Conservation (phyloP, 371 early-diverging fungal species). For the Circinella minor region DNA sequence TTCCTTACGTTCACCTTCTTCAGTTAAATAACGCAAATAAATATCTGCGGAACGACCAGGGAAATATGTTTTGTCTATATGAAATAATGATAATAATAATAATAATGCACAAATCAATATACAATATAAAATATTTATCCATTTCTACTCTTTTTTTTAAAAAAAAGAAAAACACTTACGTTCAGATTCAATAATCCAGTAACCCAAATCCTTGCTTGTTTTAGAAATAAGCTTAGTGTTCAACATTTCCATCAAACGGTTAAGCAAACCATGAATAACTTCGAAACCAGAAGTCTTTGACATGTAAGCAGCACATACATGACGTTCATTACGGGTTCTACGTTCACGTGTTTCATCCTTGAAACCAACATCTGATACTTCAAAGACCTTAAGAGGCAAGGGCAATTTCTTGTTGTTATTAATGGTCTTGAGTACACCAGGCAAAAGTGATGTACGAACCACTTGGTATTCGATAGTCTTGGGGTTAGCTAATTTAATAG, state of each 20-base stretch:
- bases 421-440: conserved; percentile 97
- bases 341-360: conserved; percentile 83
- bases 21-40: conserved; percentile 59
- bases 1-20: conserved; percentile 49
- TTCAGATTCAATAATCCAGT: conserved; percentile 83
- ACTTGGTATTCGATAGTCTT: conserved; percentile 96
- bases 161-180: conserved; percentile 49
- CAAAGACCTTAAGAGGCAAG: conserved; percentile 97
- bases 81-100: not conserved
- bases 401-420: conserved; percentile 90
- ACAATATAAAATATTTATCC: not conserved
- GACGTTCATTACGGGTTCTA: conserved; percentile 91
- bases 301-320: conserved; percentile 88
- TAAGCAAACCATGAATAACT: conserved; percentile 91
- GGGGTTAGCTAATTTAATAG: conserved; percentile 94
- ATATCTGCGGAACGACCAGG: conserved; percentile 92
- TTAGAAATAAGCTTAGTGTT: conserved; percentile 54
- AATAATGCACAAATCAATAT: not conserved
- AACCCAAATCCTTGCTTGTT: conserved; percentile 58
- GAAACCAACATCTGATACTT: conserved; percentile 96
- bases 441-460: conserved; percentile 93
- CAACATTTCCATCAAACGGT: conserved; percentile 90
- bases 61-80: conserved; percentile 84
- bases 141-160: not conserved
- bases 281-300: conserved; percentile 94